A percentile compares a stretch with the other conserved stretches of the same genome.
Evolutionary conservation across 495 filamentous ascomycete genomes (phyloP).

Genomic region (Letharia lupina): DNA sequence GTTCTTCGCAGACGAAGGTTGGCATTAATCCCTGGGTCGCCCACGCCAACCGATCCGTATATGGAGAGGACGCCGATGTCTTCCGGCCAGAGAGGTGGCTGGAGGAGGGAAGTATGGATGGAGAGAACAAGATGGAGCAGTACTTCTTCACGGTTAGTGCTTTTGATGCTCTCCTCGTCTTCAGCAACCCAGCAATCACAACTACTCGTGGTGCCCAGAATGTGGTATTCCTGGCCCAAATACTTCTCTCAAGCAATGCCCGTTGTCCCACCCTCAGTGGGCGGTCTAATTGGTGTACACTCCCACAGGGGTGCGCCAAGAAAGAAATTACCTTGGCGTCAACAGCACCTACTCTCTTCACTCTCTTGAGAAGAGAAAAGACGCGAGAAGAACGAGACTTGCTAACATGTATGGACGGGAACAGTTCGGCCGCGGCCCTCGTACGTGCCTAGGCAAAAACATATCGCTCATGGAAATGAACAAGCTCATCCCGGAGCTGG

Average conservation of each 20-base stretch:
- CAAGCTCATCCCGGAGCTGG: constrained; percentile 39
- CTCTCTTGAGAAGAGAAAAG: background rate
- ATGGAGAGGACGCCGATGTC: constrained; percentile 34
- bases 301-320: background rate
- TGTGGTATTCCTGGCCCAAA: background rate
- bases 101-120: constrained; percentile 18
- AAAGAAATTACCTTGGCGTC: background rate
- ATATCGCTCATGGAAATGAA: constrained; percentile 42
- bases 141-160: constrained; percentile 14
- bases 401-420: background rate
- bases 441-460: constrained; percentile 42
- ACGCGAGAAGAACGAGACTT: background rate
- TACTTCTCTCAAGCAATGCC: background rate
- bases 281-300: background rate
- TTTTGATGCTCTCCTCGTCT: background rate
- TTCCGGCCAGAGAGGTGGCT: constrained; percentile 45
- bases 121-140: constrained; percentile 16
- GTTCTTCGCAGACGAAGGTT: constrained; percentile 33
- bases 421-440: constrained; percentile 41
- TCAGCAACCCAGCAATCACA: background rate
- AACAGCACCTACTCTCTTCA: background rate
- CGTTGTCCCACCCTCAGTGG: background rate
- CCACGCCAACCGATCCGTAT: constrained; percentile 41
- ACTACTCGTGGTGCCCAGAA: background rate
- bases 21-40: constrained; percentile 48